Evolutionary conservation across 2,329 filamentous ascomycete genomes (phyloP), one percentile per base, ranked within the genome.

Genomic region (Escovopsis weberi): DNA sequence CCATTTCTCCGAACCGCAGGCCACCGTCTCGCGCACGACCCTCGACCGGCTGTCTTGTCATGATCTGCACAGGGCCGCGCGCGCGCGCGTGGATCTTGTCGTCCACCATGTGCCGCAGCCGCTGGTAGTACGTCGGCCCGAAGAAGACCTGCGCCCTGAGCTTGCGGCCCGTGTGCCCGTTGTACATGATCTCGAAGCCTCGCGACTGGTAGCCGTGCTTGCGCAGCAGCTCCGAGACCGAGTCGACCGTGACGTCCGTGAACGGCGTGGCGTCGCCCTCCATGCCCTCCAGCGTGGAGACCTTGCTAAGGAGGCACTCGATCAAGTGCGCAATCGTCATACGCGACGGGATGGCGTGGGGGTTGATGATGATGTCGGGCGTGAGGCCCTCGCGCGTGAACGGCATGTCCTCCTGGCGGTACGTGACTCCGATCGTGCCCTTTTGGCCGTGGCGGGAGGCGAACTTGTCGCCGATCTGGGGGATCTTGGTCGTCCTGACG

Each of bases 311-410:
- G 53, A 96, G 75, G 74, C 91, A 98, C 70, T 98, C 91, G 60
- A 98, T 94, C 76, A 98, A 88, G 73, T 98, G 91, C 55, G 91
- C 91, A 79, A 98, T 98, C 3, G 93, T 98, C 91, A 98, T 98
- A 77, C 91, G 91, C 43, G 91, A 98, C 0, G 91, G 91, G 75
- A 98, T 98, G 59, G 91, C 93, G 73, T 98, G 91, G 1, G 91
- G 91, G 64, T 98, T 98, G 72, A 98, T 96, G 63, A 98, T 95
- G 49, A 98, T 74, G 63, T 98, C 93, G 0, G 93, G 91, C 0
- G 82, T 83, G 42, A 98, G 75, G 54, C 93, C 91, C 59, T 96
- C 86, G 33, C 79, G 72, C 3, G 86, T 91, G 63, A 98, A 98
- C 0, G 93, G 93, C 93, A 98, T 98, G 58, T 98, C 93, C 63